Conservation (phyloP, 2,329 filamentous ascomycete species). For the Alternaria alternata region DNA sequence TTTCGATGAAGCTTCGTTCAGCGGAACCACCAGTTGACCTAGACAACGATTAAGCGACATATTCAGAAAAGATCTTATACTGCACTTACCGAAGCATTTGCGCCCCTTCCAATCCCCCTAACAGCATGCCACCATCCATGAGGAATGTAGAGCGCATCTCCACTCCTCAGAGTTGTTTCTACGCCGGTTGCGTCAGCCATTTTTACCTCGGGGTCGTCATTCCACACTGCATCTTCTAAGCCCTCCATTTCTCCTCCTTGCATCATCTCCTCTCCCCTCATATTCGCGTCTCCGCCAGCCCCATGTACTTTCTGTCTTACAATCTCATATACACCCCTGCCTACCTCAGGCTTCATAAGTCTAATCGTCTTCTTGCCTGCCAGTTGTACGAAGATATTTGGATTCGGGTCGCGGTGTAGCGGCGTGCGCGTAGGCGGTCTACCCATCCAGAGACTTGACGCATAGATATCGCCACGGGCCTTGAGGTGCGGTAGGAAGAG, state of each 20-base stretch:
- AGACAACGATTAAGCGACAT: not conserved
- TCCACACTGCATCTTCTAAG: slow-evolving; percentile 78
- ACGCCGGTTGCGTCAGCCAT: slow-evolving; percentile 27
- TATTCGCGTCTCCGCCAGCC: slow-evolving; percentile 53
- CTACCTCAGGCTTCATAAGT: slow-evolving; percentile 71
- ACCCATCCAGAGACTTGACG: slow-evolving; percentile 87
- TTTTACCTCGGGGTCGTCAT: slow-evolving; percentile 21
- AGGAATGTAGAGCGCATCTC: slow-evolving; percentile 80
- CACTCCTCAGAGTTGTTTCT: slow-evolving; percentile 63
- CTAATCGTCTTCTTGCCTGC: slow-evolving; percentile 75
- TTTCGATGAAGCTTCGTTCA: slow-evolving; percentile 48
- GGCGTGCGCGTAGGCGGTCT: slow-evolving; percentile 87
- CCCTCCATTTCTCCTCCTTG: slow-evolving; percentile 72
- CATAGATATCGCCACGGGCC: slow-evolving; percentile 85
- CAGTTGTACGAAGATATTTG: slow-evolving; percentile 89
- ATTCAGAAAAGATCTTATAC: not conserved
- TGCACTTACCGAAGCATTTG: slow-evolving; percentile 64
- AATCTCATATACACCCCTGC: slow-evolving; percentile 68
- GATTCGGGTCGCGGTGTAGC: slow-evolving; percentile 90
- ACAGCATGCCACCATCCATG: slow-evolving; percentile 90
- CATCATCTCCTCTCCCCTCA: slow-evolving; percentile 93
- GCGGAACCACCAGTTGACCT: slow-evolving; percentile 84
- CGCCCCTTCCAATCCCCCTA: slow-evolving; percentile 66
- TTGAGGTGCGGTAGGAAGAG: slow-evolving; percentile 63
- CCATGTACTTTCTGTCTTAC: slow-evolving; percentile 55